phyloP scores from a whole-genome alignment of 331 rosid genomes.

The Rhamnella rubrinervis region DNA sequence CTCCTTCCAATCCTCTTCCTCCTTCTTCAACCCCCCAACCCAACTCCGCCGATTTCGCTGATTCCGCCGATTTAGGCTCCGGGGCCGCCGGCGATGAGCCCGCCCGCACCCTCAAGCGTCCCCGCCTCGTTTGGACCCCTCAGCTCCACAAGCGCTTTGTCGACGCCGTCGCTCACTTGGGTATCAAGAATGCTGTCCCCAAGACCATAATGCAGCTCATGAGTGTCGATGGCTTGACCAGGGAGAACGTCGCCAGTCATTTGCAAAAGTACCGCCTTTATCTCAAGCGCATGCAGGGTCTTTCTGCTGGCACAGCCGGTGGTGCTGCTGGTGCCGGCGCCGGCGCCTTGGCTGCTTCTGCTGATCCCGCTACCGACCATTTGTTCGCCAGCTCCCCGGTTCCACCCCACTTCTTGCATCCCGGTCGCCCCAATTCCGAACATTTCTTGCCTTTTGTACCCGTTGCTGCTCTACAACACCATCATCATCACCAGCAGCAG shows the following conservation, averaged over 20 bases:
- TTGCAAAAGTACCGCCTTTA: conserved; percentile 92
- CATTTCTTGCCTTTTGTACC: conserved; percentile 87
- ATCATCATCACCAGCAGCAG: conserved; percentile 71
- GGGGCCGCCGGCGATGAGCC: conserved; percentile 85
- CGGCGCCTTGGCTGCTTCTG: conserved; percentile 34
- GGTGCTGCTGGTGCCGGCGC: conserved; percentile 37
- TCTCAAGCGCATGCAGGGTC: conserved; percentile 88
- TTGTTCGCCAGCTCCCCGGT: conserved; percentile 88
- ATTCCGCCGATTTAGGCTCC: conserved; percentile 83
- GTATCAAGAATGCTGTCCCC: conserved; percentile 94
- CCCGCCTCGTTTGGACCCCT: conserved; percentile 96
- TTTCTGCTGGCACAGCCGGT: conserved; percentile 34
- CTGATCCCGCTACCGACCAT: conserved; percentile 83
- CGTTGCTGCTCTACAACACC: conserved; percentile 70
- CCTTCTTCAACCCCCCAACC: conserved; percentile 50
- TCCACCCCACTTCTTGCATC: conserved; percentile 83
- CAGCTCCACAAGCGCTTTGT: conserved; percentile 96
- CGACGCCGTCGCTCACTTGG: conserved; percentile 95
- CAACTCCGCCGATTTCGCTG: conserved; percentile 75
- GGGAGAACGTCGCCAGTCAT: conserved; percentile 97
- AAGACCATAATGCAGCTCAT: conserved; percentile 99
- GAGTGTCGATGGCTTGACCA: conserved; percentile 95
- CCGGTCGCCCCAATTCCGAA: conserved; percentile 64
- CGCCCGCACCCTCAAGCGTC: conserved; percentile 87
- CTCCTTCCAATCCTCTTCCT: conserved; percentile 41